phyloP scores from a whole-genome alignment of 768 basidiomycete genomes.

The Trametes sanguinea region DNA sequence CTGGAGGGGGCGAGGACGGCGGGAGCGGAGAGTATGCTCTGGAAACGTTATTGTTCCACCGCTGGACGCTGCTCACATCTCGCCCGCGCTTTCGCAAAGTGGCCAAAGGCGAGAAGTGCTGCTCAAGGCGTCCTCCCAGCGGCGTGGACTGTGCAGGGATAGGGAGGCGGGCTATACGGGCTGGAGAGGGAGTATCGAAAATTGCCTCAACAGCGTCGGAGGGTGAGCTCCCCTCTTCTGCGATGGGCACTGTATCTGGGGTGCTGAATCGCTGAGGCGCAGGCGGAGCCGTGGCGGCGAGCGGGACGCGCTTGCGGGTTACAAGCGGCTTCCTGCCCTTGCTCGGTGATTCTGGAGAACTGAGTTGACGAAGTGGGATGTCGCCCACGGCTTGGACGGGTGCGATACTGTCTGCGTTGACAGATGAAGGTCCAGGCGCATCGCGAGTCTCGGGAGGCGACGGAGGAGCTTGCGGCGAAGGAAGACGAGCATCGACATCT shows the following conservation, averaged over 20 bases:
- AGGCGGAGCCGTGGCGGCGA: background rate
- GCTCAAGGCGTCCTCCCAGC: conserved; percentile 6
- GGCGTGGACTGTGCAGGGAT: conserved; percentile 34
- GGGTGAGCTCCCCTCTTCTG: conserved; percentile 11
- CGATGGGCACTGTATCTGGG: conserved; percentile 9
- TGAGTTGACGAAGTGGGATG: conserved; percentile 1
- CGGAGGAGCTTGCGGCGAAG: background rate
- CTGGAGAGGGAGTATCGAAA: conserved; percentile 55
- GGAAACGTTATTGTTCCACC: conserved; percentile 13
- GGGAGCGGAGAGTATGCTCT: conserved; percentile 30
- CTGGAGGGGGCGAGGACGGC: conserved; percentile 29
- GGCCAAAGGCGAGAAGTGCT: conserved; percentile 8
- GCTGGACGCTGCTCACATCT: conserved; percentile 12
- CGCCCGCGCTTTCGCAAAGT: conserved; percentile 4
- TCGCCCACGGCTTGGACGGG: background rate
- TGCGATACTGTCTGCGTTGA: too few species aligned
- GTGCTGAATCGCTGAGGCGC: conserved; percentile 6
- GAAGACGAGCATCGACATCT: background rate
- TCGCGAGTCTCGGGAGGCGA: background rate
- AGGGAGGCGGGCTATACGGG: conserved; percentile 62
- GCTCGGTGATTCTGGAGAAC: conserved; percentile 3
- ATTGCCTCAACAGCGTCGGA: conserved; percentile 12
- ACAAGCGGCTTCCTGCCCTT: background rate
- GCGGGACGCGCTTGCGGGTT: background rate
- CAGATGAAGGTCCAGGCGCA: background rate